Evolutionary conservation across 108 stramenopile species (phyloP).

Genomic region (Conticribra guillardii): DNA sequence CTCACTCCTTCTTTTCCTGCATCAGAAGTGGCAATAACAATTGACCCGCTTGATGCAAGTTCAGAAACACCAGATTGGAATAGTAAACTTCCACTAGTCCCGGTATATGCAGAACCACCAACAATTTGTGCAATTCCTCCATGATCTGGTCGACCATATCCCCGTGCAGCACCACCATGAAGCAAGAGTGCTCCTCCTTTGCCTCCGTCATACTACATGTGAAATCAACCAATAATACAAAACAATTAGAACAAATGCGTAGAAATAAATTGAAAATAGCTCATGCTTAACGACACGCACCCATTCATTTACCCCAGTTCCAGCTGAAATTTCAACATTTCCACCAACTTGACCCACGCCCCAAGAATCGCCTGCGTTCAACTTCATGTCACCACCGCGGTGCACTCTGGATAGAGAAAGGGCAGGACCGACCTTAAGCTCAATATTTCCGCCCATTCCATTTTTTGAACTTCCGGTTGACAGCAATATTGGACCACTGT

Average conservation of each 20-base stretch:
- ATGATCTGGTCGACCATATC: slow-evolving; percentile 3
- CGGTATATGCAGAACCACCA: slow-evolving; percentile 17
- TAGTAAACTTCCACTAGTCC: slow-evolving; percentile 22
- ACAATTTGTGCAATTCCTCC: slow-evolving; percentile 18
- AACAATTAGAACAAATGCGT: too few relatives aligned
- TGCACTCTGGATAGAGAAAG: background rate
- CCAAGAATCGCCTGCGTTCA: slow-evolving; percentile 11
- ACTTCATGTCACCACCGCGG: slow-evolving; percentile 4
- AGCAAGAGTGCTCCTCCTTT: slow-evolving; percentile 7
- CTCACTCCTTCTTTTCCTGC: slow-evolving; percentile 12
- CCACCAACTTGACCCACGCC: slow-evolving; percentile 17
- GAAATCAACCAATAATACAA: too few relatives aligned
- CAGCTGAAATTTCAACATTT: slow-evolving; percentile 23
- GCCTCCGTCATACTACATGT: background rate
- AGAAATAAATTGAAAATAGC: too few relatives aligned
- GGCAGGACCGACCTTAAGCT: background rate
- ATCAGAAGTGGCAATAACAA: slow-evolving; percentile 35
- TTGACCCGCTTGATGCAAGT: slow-evolving; percentile 12
- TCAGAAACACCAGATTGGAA: slow-evolving; percentile 29
- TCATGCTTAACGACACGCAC: too few relatives aligned
- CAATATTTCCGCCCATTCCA: slow-evolving; percentile 16
- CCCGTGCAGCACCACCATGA: slow-evolving; percentile 15
- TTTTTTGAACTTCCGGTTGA: slow-evolving; percentile 14
- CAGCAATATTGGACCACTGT: slow-evolving; percentile 15
- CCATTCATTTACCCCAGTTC: slow-evolving; percentile 7